Evolutionary conservation across 371 early-diverging fungal species (phyloP).

Genomic region (Mucor circinelloides): DNA sequence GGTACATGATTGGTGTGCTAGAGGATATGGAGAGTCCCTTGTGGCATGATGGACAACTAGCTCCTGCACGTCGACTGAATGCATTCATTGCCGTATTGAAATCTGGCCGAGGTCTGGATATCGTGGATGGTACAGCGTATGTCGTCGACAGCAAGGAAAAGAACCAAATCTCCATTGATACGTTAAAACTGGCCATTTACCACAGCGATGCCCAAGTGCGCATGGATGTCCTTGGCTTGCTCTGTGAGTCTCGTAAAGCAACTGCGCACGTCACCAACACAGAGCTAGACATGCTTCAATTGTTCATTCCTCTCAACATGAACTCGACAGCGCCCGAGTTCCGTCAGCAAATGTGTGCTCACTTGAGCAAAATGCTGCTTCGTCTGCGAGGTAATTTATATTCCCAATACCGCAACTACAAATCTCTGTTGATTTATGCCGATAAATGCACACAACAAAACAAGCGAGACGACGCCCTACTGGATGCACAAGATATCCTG

Average conservation of each 20-base stretch:
- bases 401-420: constrained; percentile 41
- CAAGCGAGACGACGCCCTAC: constrained; percentile 14
- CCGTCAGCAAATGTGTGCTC: constrained; percentile 71
- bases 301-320: constrained; percentile 68
- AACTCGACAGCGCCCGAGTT: constrained; percentile 78
- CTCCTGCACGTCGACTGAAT: constrained; percentile 29
- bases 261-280: constrained; percentile 58
- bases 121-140: constrained; percentile 56
- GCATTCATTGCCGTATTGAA: constrained; percentile 55
- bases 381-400: constrained; percentile 59
- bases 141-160: constrained; percentile 19
- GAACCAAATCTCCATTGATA: constrained; percentile 35
- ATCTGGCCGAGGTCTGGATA: constrained; percentile 57
- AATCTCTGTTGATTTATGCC: constrained; percentile 28
- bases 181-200: constrained; percentile 61
- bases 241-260: constrained; percentile 76
- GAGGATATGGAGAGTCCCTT: constrained; percentile 24
- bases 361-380: constrained; percentile 58
- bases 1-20: constrained; percentile 40
- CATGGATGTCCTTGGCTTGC: constrained; percentile 76
- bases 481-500: constrained; percentile 21
- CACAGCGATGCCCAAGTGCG: constrained; percentile 80
- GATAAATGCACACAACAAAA: constrained; percentile 15
- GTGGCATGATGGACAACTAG: constrained; percentile 10
- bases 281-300: constrained; percentile 61